Conservation (phyloP, 371 early-diverging fungal species). For the Mucor plumbeus region DNA sequence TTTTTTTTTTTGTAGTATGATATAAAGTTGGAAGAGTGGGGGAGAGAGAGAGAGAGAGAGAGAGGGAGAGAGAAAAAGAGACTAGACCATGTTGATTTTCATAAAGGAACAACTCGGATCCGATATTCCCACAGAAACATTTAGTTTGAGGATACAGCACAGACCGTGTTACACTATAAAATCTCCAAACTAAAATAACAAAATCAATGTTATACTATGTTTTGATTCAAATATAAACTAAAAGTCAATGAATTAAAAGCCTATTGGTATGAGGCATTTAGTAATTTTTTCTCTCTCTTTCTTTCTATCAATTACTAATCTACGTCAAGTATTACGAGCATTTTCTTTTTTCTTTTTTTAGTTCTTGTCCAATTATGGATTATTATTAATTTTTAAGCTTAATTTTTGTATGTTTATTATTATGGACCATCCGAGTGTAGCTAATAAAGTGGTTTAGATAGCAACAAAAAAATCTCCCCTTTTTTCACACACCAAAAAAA, state of each 20-base stretch:
- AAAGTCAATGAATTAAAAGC: neutral
- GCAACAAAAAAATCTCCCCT: neutral
- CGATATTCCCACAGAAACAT: constrained; percentile 24
- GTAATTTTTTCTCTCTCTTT: neutral
- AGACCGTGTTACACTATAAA: constrained; percentile 30
- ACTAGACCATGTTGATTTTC: constrained; percentile 8
- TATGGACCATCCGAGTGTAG: constrained; percentile 6
- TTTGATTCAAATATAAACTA: neutral
- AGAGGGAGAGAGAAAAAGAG: too few relatives aligned
- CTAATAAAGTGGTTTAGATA: neutral
- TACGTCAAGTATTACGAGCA: neutral
- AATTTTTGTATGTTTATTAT: neutral
- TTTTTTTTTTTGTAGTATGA: neutral
- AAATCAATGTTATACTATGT: neutral
- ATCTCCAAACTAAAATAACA: neutral
- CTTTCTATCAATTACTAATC: neutral
- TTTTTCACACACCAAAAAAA: neutral
- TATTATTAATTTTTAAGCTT: neutral
- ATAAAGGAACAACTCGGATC: constrained; percentile 26
- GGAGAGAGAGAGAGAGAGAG: too few relatives aligned
- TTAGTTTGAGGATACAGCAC: constrained; percentile 19
- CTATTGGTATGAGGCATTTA: constrained; percentile 4
- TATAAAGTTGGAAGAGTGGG: constrained; percentile 3
- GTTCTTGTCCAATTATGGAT: constrained; percentile 1
- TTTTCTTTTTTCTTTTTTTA: too few relatives aligned